A percentile compares a stretch with the other conserved stretches of the same genome.
Evolutionary conservation across 805 yeast genomes (phyloP).

Genomic region (Kazachstania bromeliacearum): DNA sequence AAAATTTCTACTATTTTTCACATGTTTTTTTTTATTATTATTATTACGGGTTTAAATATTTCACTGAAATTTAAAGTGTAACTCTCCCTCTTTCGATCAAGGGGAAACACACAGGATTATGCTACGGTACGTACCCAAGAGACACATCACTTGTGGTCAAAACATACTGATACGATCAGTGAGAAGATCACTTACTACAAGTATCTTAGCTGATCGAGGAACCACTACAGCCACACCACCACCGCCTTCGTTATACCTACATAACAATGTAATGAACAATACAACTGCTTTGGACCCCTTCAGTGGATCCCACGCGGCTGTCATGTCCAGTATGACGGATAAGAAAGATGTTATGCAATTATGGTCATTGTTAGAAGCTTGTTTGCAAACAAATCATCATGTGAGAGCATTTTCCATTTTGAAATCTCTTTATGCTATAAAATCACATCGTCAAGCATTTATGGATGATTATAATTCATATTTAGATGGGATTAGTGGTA

Average conservation of each 20-base stretch:
- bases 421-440: constrained; percentile 47
- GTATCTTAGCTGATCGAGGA: too few species aligned
- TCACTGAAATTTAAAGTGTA: too few species aligned
- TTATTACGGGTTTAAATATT: too few species aligned
- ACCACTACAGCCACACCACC: background rate
- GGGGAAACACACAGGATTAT: too few species aligned
- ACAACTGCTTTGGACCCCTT: constrained; percentile 12
- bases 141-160: too few species aligned
- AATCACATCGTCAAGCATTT: constrained; percentile 35
- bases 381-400: constrained; percentile 54
- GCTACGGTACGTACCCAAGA: too few species aligned
- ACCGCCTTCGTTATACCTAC: background rate
- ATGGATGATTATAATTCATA: constrained; percentile 63
- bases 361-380: constrained; percentile 74
- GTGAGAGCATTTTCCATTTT: constrained; percentile 63
- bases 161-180: too few species aligned
- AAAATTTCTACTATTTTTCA: too few species aligned
- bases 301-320: constrained; percentile 18
- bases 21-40: too few species aligned
- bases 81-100: too few species aligned
- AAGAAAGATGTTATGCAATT: constrained; percentile 36
- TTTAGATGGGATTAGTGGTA: constrained; percentile 27
- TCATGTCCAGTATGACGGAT: constrained; percentile 9
- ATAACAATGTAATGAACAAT: background rate
- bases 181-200: too few species aligned